phyloP scores from a whole-genome alignment of 2,329 filamentous ascomycete species.

The Fonsecaea erecta region DNA sequence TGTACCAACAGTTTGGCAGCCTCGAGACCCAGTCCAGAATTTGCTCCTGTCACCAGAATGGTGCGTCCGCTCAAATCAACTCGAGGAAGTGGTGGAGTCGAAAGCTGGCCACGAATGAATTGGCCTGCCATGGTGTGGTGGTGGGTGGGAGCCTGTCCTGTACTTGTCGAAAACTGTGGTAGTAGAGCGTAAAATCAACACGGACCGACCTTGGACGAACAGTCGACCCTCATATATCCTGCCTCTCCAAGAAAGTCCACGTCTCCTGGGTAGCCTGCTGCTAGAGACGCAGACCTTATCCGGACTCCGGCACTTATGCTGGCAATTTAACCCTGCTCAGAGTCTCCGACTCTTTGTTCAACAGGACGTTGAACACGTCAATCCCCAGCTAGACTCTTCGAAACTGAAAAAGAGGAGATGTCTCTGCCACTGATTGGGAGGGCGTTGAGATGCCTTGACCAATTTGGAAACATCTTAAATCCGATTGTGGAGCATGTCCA shows the following conservation, averaged over 20 bases:
- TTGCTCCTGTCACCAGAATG: constrained; percentile 53
- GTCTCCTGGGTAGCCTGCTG: not conserved
- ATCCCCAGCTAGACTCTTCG: not conserved
- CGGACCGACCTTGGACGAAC: not conserved
- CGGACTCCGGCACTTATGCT: not conserved
- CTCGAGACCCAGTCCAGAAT: constrained; percentile 52
- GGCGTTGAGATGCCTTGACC: not conserved
- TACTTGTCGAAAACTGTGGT: not conserved
- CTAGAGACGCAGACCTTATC: not conserved
- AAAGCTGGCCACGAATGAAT: constrained; percentile 30
- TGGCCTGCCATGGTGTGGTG: constrained; percentile 20
- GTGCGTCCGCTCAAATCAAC: constrained; percentile 43
- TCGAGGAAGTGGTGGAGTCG: constrained; percentile 27
- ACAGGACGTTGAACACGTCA: not conserved
- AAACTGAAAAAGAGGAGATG: not conserved
- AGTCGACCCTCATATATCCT: not conserved
- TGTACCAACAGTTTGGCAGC: constrained; percentile 50
- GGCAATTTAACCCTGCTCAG: not conserved
- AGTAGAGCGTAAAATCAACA: not conserved
- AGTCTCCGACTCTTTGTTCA: not conserved
- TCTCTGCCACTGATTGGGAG: not conserved
- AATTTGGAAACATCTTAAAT: constrained; percentile 4
- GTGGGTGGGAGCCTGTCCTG: not conserved
- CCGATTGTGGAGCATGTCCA: constrained; percentile 1
- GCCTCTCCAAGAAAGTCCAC: not conserved